These are phyloP conservation scores for Umbellularia californica DNA, from an alignment of 164 flowering plant species.

Conservation along the genomic window DNA sequence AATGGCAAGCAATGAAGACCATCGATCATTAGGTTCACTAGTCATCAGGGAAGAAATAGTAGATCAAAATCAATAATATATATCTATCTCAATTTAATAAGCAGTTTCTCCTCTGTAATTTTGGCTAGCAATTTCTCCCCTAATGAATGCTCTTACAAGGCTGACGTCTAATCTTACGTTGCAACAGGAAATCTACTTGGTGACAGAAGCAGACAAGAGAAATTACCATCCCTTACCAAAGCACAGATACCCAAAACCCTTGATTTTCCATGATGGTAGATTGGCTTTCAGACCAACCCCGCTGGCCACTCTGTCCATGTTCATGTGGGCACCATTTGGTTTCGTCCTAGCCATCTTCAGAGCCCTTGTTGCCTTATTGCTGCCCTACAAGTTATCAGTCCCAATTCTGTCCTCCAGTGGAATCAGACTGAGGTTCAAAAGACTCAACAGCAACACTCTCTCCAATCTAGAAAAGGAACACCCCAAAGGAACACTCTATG, in stretches of 20 bases:
- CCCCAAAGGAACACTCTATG: constrained; percentile 34
- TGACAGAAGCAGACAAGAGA: constrained; percentile 30
- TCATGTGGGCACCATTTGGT: constrained; percentile 66
- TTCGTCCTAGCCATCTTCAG: constrained; percentile 28
- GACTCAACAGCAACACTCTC: background rate
- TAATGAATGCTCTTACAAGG: background rate
- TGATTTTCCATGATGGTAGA: constrained; percentile 72
- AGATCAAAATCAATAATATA: too few relatives aligned
- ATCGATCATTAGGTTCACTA: too few relatives aligned
- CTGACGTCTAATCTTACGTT: background rate
- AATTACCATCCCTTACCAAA: constrained; percentile 34
- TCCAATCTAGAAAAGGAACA: background rate
- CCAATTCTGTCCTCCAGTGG: constrained; percentile 26
- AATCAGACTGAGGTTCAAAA: constrained; percentile 4
- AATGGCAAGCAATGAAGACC: too few relatives aligned
- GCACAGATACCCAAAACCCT: constrained; percentile 42
- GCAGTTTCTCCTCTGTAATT: background rate
- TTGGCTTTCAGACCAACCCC: constrained; percentile 49
- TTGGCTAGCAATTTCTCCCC: background rate
- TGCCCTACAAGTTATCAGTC: constrained; percentile 30
- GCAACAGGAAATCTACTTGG: constrained; percentile 41
- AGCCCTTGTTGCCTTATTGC: background rate
- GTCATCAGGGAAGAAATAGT: too few relatives aligned
- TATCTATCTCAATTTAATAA: too few relatives aligned
- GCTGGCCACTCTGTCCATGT: constrained; percentile 29